Percentiles rank a stretch among this genome's conserved stretches.
Conservation (phyloP, 352 stramenopile species). For the Phytopythium delawarense region DNA sequence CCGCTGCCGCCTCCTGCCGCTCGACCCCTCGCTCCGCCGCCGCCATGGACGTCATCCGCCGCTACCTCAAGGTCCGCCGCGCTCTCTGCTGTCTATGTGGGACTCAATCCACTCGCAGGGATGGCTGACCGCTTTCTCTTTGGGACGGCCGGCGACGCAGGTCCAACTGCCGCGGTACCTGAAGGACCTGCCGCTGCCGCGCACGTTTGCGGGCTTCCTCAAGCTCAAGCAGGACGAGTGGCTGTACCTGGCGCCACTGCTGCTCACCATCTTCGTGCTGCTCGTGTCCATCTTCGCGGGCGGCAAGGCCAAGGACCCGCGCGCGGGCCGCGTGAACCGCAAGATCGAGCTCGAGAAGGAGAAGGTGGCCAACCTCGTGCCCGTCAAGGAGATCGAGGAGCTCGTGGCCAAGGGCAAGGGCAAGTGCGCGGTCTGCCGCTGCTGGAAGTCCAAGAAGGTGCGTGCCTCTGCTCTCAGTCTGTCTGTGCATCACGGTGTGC, state of each 20-base stretch:
- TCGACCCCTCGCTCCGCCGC: neutral
- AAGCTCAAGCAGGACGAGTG: constrained; percentile 86
- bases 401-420: constrained; percentile 65
- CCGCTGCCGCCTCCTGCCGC: neutral
- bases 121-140: neutral
- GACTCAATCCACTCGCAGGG: neutral
- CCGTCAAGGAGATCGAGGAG: constrained; percentile 73
- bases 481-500: neutral
- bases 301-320: constrained; percentile 41
- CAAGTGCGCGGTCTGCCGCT: constrained; percentile 81
- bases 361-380: constrained; percentile 72
- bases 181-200: constrained; percentile 73
- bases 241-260: constrained; percentile 78
- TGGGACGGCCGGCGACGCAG: constrained; percentile 11
- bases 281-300: constrained; percentile 61
- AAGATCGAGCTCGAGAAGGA: constrained; percentile 72
- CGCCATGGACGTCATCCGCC: constrained; percentile 75
- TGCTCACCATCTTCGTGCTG: constrained; percentile 72
- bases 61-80: constrained; percentile 62
- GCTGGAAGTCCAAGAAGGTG: constrained; percentile 88
- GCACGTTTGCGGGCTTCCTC: constrained; percentile 75
- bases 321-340: constrained; percentile 65
- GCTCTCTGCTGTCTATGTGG: neutral
- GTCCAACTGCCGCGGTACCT: constrained; percentile 77
- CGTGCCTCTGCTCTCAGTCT: neutral